These are phyloP conservation scores for Stachybotrys elegans DNA, from an alignment of 2,329 filamentous ascomycete genomes.

Conservation along the genomic window DNA sequence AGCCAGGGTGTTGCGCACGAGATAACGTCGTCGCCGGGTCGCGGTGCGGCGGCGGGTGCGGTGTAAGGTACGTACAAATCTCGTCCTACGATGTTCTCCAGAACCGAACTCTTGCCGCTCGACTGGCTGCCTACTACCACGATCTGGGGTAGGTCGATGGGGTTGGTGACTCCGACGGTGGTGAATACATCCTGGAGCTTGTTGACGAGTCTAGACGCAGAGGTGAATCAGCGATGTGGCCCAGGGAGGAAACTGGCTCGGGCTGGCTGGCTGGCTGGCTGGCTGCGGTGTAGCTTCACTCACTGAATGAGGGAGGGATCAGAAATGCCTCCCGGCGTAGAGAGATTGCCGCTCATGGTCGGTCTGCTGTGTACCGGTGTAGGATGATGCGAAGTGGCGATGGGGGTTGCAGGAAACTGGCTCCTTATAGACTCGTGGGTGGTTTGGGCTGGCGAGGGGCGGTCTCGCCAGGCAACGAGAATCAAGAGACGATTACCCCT, in stretches of 20 bases:
- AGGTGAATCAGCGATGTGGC: conserved; percentile 14
- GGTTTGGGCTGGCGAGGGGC: too few relatives aligned
- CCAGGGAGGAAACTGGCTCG: too few relatives aligned
- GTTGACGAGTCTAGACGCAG: conserved; percentile 72
- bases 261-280: too few relatives aligned
- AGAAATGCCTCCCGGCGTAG: conserved; percentile 54
- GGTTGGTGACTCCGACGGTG: conserved; percentile 97
- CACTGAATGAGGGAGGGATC: conserved; percentile 64
- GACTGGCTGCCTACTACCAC: conserved; percentile 98
- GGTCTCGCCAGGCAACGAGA: neutral
- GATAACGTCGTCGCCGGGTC: too few relatives aligned
- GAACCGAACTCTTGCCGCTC: conserved; percentile 96
- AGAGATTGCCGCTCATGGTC: conserved; percentile 32
- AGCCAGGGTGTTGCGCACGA: neutral
- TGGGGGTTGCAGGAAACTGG: too few relatives aligned
- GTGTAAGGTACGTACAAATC: conserved; percentile 77
- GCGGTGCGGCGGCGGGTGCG: too few relatives aligned
- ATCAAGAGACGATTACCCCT: too few relatives aligned
- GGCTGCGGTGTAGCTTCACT: too few relatives aligned
- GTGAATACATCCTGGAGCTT: conserved; percentile 99
- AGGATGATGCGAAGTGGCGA: too few relatives aligned
- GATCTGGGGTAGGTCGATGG: conserved; percentile 97
- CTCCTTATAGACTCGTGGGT: too few relatives aligned
- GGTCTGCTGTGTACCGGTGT: too few relatives aligned
- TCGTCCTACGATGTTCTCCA: conserved; percentile 97